A percentile compares a stretch with the other conserved stretches of the same genome.
These are phyloP conservation scores for Phallus indusiatus DNA, from an alignment of 768 basidiomycete species.

Conservation along the genomic window DNA sequence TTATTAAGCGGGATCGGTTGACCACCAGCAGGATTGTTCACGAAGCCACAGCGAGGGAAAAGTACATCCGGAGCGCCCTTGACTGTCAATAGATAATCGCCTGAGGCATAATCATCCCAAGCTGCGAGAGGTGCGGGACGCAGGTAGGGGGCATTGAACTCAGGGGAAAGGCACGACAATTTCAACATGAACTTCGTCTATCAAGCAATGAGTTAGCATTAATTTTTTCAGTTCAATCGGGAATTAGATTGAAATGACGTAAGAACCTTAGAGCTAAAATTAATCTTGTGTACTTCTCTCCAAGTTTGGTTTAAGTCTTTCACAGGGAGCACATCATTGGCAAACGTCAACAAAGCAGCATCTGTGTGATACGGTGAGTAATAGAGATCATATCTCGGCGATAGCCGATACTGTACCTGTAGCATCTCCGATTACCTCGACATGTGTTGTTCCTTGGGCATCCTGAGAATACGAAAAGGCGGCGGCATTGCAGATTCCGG, in stretches of 20 bases:
- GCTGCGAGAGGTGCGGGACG: constrained; percentile 19
- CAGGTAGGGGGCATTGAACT: background rate
- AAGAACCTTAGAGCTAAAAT: constrained; percentile 33
- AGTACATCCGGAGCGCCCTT: constrained; percentile 49
- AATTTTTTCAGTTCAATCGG: background rate
- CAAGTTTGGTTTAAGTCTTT: constrained; percentile 25
- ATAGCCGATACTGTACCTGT: constrained; percentile 28
- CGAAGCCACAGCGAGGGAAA: constrained; percentile 29
- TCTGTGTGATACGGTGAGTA: constrained; percentile 24
- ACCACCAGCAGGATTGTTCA: constrained; percentile 29
- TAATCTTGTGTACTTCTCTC: constrained; percentile 26
- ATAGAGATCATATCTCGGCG: background rate
- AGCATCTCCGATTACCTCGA: constrained; percentile 41
- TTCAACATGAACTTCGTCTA: constrained; percentile 50
- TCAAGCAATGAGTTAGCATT: constrained; percentile 12
- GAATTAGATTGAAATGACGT: constrained; percentile 15
- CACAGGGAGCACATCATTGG: constrained; percentile 25
- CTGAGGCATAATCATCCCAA: constrained; percentile 19
- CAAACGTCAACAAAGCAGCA: constrained; percentile 45
- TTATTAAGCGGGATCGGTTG: constrained; percentile 23
- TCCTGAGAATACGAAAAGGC: constrained; percentile 27
- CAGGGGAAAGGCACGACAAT: constrained; percentile 19
- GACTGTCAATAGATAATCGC: constrained; percentile 26
- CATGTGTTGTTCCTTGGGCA: constrained; percentile 16
- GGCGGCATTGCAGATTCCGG: constrained; percentile 44